These are phyloP conservation scores for Microdochium paspali DNA, from an alignment of 2,329 filamentous ascomycete genomes.

Conservation along the genomic window DNA sequence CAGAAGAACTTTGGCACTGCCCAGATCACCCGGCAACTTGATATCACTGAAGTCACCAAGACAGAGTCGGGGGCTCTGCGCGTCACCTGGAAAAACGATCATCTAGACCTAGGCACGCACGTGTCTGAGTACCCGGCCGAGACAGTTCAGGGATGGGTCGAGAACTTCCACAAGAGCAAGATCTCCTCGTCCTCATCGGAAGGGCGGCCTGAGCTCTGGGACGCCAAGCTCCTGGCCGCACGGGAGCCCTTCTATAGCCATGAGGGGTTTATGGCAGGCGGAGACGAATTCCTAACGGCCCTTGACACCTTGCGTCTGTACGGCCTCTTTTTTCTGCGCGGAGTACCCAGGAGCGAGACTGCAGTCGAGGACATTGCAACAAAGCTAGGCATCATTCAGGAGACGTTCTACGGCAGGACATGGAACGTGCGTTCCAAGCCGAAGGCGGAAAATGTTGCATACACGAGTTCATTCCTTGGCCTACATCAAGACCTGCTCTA, in stretches of 20 bases:
- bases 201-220: slow-evolving; percentile 3
- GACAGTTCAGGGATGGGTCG: slow-evolving; percentile 10
- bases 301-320: slow-evolving; percentile 53
- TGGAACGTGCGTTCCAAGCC: slow-evolving; percentile 84
- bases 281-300: slow-evolving; percentile 47
- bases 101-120: slow-evolving; percentile 17
- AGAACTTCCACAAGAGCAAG: neutral
- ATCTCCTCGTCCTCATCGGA: neutral
- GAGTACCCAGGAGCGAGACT: slow-evolving; percentile 58
- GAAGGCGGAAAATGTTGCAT: slow-evolving; percentile 82
- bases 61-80: slow-evolving; percentile 34
- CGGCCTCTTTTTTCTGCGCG: slow-evolving; percentile 69
- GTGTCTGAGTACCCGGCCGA: slow-evolving; percentile 22
- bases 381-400: slow-evolving; percentile 68
- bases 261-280: slow-evolving; percentile 57
- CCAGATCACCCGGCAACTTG: slow-evolving; percentile 25
- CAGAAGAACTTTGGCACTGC: slow-evolving; percentile 43
- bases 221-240: slow-evolving; percentile 25
- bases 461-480: slow-evolving; percentile 72
- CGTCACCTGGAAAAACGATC: slow-evolving; percentile 49
- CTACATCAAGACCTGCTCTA: slow-evolving; percentile 95
- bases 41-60: slow-evolving; percentile 17
- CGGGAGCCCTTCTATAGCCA: slow-evolving; percentile 53
- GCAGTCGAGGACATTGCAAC: slow-evolving; percentile 60
- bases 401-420: slow-evolving; percentile 84